Conservation (phyloP, 257 asterid species). For the Euphrasia confusa region DNA sequence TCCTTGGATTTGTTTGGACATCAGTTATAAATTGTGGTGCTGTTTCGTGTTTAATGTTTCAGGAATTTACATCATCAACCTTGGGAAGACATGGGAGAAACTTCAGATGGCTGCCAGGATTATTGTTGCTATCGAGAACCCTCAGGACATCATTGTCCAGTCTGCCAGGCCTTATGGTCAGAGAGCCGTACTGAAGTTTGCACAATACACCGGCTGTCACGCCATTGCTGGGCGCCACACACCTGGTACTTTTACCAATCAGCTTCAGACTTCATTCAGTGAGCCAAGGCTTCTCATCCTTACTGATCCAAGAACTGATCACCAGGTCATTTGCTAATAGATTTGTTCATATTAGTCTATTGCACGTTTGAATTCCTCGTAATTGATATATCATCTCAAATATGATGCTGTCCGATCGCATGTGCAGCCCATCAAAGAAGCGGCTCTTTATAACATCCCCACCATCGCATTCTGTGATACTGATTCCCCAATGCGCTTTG, state of each 20-base stretch:
- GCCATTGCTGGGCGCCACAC: conserved; percentile 46
- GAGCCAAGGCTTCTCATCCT: conserved; percentile 43
- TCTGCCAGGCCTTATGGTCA: conserved; percentile 49
- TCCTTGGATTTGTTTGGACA: background rate
- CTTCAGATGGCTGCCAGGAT: conserved; percentile 46
- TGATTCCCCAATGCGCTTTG: too few relatives aligned
- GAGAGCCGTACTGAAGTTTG: conserved; percentile 47
- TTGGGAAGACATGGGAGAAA: conserved; percentile 47
- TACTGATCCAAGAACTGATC: conserved; percentile 42
- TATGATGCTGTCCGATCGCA: conserved; percentile 1
- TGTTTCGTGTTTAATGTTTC: background rate
- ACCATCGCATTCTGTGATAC: too few relatives aligned
- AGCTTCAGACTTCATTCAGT: conserved; percentile 40
- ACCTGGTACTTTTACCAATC: conserved; percentile 42
- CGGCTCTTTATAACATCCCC: conserved; percentile 26
- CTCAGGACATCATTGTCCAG: conserved; percentile 46
- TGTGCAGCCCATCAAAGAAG: conserved; percentile 52
- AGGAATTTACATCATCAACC: conserved; percentile 44
- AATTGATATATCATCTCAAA: conserved; percentile 1
- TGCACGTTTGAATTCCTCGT: background rate
- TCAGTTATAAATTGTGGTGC: background rate
- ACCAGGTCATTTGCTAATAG: conserved; percentile 25
- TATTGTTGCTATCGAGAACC: conserved; percentile 43
- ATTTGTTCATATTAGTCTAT: background rate
- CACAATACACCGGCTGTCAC: conserved; percentile 24